phyloP scores from a whole-genome alignment of 441 rosid genomes.

The Pelargonium citronellum region DNA sequence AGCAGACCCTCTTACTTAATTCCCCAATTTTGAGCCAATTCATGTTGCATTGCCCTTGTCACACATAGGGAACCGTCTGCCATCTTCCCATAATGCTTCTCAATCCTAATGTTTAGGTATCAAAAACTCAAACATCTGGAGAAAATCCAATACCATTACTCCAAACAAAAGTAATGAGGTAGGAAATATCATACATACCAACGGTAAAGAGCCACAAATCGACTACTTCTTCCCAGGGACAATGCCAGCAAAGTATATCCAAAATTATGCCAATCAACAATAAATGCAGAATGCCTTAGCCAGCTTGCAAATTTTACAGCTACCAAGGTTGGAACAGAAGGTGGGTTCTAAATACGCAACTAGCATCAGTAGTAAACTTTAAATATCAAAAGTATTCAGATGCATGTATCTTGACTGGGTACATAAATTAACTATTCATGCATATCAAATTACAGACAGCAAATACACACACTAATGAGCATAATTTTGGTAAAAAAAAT shows the following conservation, averaged over 20 bases:
- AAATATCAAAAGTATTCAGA: not conserved
- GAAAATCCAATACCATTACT: not conserved
- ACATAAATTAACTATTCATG: not conserved
- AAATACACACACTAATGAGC: not conserved
- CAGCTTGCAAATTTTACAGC: slow-evolving; percentile 94
- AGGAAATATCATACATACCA: slow-evolving; percentile 44
- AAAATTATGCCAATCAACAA: slow-evolving; percentile 97
- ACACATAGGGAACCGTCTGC: slow-evolving; percentile 84
- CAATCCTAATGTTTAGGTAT: slow-evolving; percentile 46
- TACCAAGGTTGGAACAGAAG: slow-evolving; percentile 82
- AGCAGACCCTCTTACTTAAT: slow-evolving; percentile 56
- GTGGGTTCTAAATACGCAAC: slow-evolving; percentile 66
- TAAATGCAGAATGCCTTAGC: slow-evolving; percentile 55
- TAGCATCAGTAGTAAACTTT: not conserved
- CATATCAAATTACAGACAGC: not conserved
- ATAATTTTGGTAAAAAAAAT: not conserved
- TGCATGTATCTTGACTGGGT: not conserved
- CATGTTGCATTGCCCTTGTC: slow-evolving; percentile 95
- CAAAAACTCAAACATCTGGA: slow-evolving; percentile 16
- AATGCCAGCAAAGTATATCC: slow-evolving; percentile 84
- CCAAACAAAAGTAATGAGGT: not conserved
- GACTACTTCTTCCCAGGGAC: slow-evolving; percentile 80
- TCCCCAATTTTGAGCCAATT: slow-evolving; percentile 92
- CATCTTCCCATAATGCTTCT: slow-evolving; percentile 77
- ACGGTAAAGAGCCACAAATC: slow-evolving; percentile 65